Evolutionary conservation across 1,139 yeast species (phyloP).

Genomic region (Nadsonia starkeyi-henricii): DNA sequence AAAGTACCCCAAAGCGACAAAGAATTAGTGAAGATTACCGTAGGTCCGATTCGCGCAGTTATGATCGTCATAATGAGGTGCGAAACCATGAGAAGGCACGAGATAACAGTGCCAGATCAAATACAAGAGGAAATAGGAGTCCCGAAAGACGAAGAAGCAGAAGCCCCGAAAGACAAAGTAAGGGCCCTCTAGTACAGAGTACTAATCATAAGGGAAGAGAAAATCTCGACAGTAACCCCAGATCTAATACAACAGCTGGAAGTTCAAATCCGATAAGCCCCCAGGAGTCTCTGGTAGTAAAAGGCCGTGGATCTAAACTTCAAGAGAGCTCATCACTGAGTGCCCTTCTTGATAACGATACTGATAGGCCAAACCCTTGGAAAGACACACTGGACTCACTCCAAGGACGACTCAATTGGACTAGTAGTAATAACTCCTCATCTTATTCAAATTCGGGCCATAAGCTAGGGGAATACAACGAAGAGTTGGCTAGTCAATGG

Average conservation of each 20-base stretch:
- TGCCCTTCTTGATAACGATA: background rate
- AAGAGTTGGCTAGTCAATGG: background rate
- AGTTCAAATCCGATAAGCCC: background rate
- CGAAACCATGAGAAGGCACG: background rate
- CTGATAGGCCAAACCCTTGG: constrained; percentile 2
- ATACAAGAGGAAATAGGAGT: background rate
- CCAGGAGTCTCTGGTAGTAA: too few species aligned
- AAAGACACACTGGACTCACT: background rate
- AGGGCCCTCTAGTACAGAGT: background rate
- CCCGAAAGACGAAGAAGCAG: background rate
- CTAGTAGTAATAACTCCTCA: background rate
- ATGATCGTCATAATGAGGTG: too few species aligned
- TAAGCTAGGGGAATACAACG: background rate
- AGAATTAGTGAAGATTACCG: too few species aligned
- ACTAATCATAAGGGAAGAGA: background rate
- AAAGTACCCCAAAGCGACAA: background rate
- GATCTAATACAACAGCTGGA: background rate
- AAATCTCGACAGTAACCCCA: background rate
- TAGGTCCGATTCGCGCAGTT: too few species aligned
- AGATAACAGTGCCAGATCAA: background rate
- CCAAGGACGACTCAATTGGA: background rate
- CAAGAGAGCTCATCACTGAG: background rate
- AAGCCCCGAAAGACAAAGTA: background rate
- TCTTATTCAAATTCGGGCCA: background rate
- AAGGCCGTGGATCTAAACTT: background rate